Percentiles rank a stretch among this genome's conserved stretches.
Evolutionary conservation across 2,329 filamentous ascomycete species (phyloP).

Genomic region (Sclerotinia nivalis): DNA sequence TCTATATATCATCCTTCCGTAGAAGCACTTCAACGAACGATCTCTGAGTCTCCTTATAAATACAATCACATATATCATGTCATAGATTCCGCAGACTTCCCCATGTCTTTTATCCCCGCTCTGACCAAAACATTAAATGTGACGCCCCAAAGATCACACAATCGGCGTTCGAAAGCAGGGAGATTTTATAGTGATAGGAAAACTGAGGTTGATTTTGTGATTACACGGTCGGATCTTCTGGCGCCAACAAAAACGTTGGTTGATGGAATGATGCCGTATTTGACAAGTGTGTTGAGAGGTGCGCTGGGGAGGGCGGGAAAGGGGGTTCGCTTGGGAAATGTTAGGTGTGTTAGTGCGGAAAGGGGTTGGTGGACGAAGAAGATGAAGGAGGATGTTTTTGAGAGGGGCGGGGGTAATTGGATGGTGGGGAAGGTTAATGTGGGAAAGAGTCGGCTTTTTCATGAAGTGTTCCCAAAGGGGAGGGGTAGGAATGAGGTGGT

Average conservation of each 20-base stretch:
- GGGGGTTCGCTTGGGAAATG: conserved; percentile 80
- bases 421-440: conserved; percentile 98
- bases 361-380: conserved; percentile 88
- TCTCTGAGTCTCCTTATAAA: conserved; percentile 84
- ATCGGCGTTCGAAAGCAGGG: conserved; percentile 70
- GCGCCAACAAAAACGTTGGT: conserved; percentile 82
- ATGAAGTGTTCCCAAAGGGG: conserved; percentile 82
- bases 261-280: conserved; percentile 81
- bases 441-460: conserved; percentile 90
- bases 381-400: conserved; percentile 82
- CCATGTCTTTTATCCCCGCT: conserved; percentile 83
- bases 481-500: conserved; percentile 39
- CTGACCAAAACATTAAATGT: conserved; percentile 70
- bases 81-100: conserved; percentile 93
- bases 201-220: conserved; percentile 84
- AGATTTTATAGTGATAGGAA: conserved; percentile 67
- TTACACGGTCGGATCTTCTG: conserved; percentile 84
- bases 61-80: conserved; percentile 96
- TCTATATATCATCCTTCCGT: conserved; percentile 80
- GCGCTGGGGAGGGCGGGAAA: conserved; percentile 67
- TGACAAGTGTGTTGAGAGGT: conserved; percentile 74
- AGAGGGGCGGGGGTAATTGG: conserved; percentile 84
- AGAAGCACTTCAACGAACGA: conserved; percentile 77
- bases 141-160: conserved; percentile 74
- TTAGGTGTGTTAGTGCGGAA: conserved; percentile 82